phyloP scores from a whole-genome alignment of 306 rosid species.

The Gillenia trifoliata region DNA sequence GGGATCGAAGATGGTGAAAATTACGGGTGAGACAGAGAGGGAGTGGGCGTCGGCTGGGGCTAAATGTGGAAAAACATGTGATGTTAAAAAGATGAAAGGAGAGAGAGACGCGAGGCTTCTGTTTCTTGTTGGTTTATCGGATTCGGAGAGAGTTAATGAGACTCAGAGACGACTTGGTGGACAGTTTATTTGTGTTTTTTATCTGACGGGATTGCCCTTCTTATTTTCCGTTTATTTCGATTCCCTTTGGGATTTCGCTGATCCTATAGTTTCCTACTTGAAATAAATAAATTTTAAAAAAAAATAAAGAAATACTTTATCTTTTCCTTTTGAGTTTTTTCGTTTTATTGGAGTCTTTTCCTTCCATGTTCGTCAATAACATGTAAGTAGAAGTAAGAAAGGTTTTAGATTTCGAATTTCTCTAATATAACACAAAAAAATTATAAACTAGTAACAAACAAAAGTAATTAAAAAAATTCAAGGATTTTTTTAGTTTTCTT shows the following conservation, averaged over 20 bases:
- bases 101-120: background rate
- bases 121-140: slow-evolving; percentile 16
- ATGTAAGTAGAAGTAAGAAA: too few species aligned
- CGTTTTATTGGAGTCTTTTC: too few species aligned
- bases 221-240: slow-evolving; percentile 15
- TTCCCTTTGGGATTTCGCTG: background rate
- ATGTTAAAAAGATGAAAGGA: slow-evolving; percentile 22
- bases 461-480: too few species aligned
- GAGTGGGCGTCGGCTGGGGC: slow-evolving; percentile 36
- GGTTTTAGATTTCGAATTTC: too few species aligned
- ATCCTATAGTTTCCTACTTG: background rate
- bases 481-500: too few species aligned
- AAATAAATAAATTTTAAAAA: background rate
- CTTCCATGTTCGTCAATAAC: too few species aligned
- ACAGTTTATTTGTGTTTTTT: slow-evolving; percentile 6
- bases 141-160: slow-evolving; percentile 28
- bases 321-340: background rate
- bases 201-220: slow-evolving; percentile 33
- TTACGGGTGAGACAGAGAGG: slow-evolving; percentile 16
- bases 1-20: slow-evolving; percentile 37
- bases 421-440: too few species aligned
- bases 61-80: slow-evolving; percentile 40
- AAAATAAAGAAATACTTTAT: background rate
- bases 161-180: slow-evolving; percentile 36
- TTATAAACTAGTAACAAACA: too few species aligned